Base-by-base conservation (phyloP, 345 rosid genomes). In the Bruguiera parviflora region DNA sequence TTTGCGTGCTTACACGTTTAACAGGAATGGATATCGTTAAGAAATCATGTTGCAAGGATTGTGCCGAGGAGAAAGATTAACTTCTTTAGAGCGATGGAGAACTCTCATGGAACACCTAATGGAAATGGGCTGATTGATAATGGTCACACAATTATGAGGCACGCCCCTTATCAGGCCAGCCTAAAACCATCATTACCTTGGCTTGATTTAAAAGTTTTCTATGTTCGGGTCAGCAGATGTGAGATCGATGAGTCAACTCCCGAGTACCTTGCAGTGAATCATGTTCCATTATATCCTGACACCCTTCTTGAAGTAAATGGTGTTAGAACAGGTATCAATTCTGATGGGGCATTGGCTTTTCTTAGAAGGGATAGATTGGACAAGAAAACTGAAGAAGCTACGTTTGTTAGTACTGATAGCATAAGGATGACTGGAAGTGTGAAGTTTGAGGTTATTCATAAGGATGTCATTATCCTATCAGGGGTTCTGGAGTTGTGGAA, bases 11-110 rank as follows among this genome's bases (percentile, higher is more conserved):
- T 15, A 55, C 29, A 68, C 69, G 33, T 64, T 68, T 70, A 61
- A 21, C 55, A 27, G 25, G 55, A 19, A 71, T 72, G 72, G 75
- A 69, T 53, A 37, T 66, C 53, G 39, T 32, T 35, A 39, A 62
- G 71, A 63, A 61, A 22, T 47, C 67, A 19, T 68, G 61, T 73
- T 76, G 77, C 73, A 80, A 71, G 63, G 67, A 67, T 70, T 66
- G 49, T 63, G 63, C 53, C 35, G 71, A 58, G 74, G 77, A 63
- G 61, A 58, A 66, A 11, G 28, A 58, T 70, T 64, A n/a, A 66
- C 64, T 56, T 10, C 53, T 66, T 32, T 53, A 46, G 57, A 63
- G 74, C 59, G 60, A 91, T 91, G 97, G 92, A 83, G 62, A 79
- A 84, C 25, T 81, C 86, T 58, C 80, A 75, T 53, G 84, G 76